Evolutionary conservation across 2,329 filamentous ascomycete species (phyloP), one percentile per base, ranked within the genome.

Genomic region (Podosphaera fusca): DNA sequence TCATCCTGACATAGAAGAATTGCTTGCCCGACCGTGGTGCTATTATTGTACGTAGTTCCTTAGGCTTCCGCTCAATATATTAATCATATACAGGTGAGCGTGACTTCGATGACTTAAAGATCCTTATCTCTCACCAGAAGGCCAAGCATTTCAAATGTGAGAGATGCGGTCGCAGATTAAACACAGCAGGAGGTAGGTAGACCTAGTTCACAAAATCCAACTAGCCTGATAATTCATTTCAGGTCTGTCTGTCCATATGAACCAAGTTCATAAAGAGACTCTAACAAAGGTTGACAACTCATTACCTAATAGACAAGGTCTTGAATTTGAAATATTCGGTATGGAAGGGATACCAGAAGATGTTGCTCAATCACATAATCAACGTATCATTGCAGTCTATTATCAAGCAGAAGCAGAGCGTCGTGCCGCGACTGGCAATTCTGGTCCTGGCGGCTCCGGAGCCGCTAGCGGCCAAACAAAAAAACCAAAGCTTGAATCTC

Each of bases 61-160:
- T 42, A 12, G 10, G 10, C 5, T 42, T 14, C n/a, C 5, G 38
- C 10, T 14, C 10, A 42, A 12, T 12, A 42, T 12, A 14, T 14
- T 42, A 42, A 42, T 42, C 38, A 42, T 3, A 42, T 67, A 58
- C 57, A 82, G 79, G 79, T 71, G 92, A 98, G 72, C 85, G 90
- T 73, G 90, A 96, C 72, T 98, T 96, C 69, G 89, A 96, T 70
- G 92, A 98, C 69, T 71, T 95, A 52, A 95, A 95, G 74, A 88
- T 96, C 64, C 81, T 98, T 61, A 94, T 95, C 64, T 89, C 86
- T 58, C 92, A 98, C 70, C 92, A 96, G 68, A 96, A 95, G 69
- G 89, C 90, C n/a, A 96, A 96, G 72, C 92, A 98, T 70, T 96
- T 95, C 76, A 95, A 95, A 71, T 98, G 92, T 72, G 87, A 95